Base-by-base conservation (phyloP, 345 rosid genomes). In the Gossypium mustelinum region DNA sequence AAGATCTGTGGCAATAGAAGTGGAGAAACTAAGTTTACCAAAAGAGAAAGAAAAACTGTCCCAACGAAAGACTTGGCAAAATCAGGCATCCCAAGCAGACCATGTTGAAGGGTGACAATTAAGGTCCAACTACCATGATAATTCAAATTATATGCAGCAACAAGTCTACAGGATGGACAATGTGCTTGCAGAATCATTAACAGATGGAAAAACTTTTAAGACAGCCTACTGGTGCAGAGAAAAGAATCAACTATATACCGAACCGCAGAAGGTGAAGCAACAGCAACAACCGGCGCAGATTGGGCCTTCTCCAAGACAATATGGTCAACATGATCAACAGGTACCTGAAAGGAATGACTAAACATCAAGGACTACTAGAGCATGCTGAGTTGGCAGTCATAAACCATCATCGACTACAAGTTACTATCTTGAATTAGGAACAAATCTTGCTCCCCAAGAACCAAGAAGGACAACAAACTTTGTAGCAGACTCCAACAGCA, bases 191-290 rank as follows among this genome's bases (percentile, higher is more conserved):
- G 59, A 47, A 6, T 50, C 22, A 3, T 9, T 25, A 68, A 50
- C 14, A 25, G 14, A 68, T 16, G 48, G 4, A 50, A 69, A 51
- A 16, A 2, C 10, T 27, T 68, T 27, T n/a, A 51, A 18, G 60
- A 25, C 22, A 51, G 11, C 11, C 24, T 16, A 68, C 55, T 7
- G 25, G 59, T 34, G 3, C 16, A 59, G 43, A 34, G 63, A 62
- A 55, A 56, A 47, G 54, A 77, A 70, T 22, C 22, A 73, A 60
- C 61, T 60, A 75, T 83, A 76, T 63, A 95, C 99, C 83, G 74
- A 55, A 91, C 68, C 76, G 99, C 90, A 70, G 96, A 95, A 83
- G 98, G 99, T 57, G 99, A 94, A 78, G 97, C 99, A 78, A 93
- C 91, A 20, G 99, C 86, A 72, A 90, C 81, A 73, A 95, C 96